Evolutionary conservation across 306 rosid genomes (phyloP), one percentile per base, ranked within the genome.

Genomic region (Malus sieversii): DNA sequence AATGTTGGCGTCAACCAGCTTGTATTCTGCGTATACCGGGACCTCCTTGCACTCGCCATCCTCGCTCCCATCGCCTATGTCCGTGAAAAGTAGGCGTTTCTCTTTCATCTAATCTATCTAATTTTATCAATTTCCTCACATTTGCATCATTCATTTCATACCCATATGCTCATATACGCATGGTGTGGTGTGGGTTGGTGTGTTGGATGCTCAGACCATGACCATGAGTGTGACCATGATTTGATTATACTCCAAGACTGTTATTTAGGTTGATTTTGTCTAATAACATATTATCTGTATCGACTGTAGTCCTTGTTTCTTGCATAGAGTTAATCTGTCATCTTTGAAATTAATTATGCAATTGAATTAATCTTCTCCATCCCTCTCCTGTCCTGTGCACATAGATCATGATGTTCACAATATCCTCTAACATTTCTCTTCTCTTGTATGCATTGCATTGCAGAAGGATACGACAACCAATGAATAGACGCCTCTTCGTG

Each of bases 1-100:
- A 86, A 94, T 61, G 95, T 88, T 76, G 98, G 97, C 22, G 53
- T 94, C 81, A 91, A 91, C 76, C 95, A 91, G 74, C 78, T 91
- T 64, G 97, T 94, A 20, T 94, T 94, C 87, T 94, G 97, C 57
- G 82, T 91, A 73, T 91, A 75, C 48, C 80, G 97, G 11, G 92
- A 92, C 85, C 93, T 90, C 27, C 45, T 92, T 75, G 96, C 96
- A 27, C 87, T 92, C 23, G 32, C 78, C 68, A 87, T 92, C 44
- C 96, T 92, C 29, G 91, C 91, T 18, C 96, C 97, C 61, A 10
- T 87, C 40, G 96, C 97, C 81, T 85, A 82, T 74, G 58, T 87
- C 77, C 93, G 91, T 73, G 97, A 93, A 84, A 91, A 87, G 97
- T 91, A 85, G 7, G 75, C 42, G 16, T 13, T 45, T 12, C 16